Percentiles rank a stretch among this genome's conserved stretches.
phyloP scores from a whole-genome alignment of 179 eudicot species.

The Corrigiola litoralis region DNA sequence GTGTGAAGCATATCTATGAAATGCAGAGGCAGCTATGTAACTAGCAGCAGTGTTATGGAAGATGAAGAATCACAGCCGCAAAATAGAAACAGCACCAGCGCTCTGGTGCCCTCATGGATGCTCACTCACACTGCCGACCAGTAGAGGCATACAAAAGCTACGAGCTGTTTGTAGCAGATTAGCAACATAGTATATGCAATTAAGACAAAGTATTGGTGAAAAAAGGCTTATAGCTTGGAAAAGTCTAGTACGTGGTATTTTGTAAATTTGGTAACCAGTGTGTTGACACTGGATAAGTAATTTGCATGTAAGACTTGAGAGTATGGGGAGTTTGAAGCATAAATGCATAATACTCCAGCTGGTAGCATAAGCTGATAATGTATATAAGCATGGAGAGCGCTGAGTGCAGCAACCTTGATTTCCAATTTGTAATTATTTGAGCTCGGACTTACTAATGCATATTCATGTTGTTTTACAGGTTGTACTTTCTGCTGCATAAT shows the following conservation, averaged over 20 bases:
- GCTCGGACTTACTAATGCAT: no score
- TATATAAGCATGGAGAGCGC: no score
- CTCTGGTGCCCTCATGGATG: slow-evolving; percentile 30
- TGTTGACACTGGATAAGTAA: no score
- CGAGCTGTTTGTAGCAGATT: not conserved
- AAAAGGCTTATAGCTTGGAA: not conserved
- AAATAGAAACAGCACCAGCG: slow-evolving; percentile 7
- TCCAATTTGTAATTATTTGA: no score
- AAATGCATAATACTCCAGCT: no score
- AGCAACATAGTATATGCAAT: not conserved
- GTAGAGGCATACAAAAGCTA: not conserved
- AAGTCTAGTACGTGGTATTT: not conserved
- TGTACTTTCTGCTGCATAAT: no score
- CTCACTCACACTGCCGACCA: slow-evolving; percentile 22
- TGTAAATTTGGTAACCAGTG: not conserved
- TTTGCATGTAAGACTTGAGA: no score
- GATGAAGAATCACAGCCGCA: slow-evolving; percentile 14
- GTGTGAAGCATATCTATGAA: not conserved
- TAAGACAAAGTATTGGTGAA: not conserved
- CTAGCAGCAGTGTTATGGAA: slow-evolving; percentile 15
- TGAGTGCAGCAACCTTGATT: no score
- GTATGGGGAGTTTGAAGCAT: no score
- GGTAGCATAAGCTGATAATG: no score
- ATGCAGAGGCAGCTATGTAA: slow-evolving; percentile 22
- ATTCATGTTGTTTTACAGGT: no score